Base-by-base conservation (phyloP, 495 filamentous ascomycete species). In the Talaromyces stipitatus region DNA sequence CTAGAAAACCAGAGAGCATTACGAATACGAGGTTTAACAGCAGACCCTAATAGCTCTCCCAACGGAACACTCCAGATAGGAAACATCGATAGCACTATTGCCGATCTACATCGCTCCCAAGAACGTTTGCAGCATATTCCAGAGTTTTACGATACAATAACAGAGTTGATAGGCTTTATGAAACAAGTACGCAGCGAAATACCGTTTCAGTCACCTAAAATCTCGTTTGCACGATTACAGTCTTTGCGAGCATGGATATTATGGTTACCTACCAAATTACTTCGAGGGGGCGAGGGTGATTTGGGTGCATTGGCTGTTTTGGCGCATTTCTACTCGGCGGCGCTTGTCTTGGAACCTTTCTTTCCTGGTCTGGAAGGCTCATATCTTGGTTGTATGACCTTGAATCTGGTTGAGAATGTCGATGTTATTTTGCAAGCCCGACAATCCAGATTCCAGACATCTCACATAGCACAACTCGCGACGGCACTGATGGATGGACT, bases 241-340 rank as follows among this genome's bases (percentile, higher is more conserved):
- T 81, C 87, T 6, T 79, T 98, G 16, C 85, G 92, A 43, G 83
- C 85, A 56, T 97, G 95, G 92, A 81, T 97, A 20, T 95, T 97
- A 74, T 98, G 91, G 89, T 80, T 96, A 46, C 95, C 95, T 3
- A 84, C 82, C 29, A 83, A 86, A 18, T 76, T 97, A 69, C 76
- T 97, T 20, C 73, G 73, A 32, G 70, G 70, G 11, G 69, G 72
- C 3, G 74, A 76, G 8, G 64, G 69, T 8, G 73, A 77, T 53
- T 61, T 69, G 16, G 67, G 58, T 14, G 75, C 73, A 0, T 68
- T 82, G 23, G 64, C 74, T 32, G 81, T 95, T 29, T 82, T 98
- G 33, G 87, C 91, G 8, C 88, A 97, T 65, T 92, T 96, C 71
- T 97, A 96, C 68, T 91, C 89, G 3, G 81, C 89, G 28, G 91